Base-by-base conservation (phyloP, 1,284 basidiomycete species). In the Pyrrhoderma noxium region DNA sequence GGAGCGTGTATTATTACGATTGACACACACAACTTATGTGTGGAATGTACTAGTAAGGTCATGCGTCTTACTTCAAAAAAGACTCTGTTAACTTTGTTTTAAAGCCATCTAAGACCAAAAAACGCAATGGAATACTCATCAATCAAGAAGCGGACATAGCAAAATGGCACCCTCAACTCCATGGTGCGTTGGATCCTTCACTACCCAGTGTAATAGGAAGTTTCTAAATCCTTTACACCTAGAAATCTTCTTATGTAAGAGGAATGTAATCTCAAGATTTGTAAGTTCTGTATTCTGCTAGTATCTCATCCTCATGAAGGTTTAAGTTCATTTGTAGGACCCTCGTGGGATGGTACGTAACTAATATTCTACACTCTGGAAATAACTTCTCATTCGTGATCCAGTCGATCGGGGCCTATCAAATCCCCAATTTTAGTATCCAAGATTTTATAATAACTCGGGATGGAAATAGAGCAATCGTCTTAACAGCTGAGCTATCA, bases 21-120 rank as follows among this genome's bases (percentile, higher is more conserved):
- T 53, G 8, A 42, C 41, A 14, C 52, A 53, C 34, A 37, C 25
- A 13, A 53, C 44, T 19, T 53, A 38, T 25, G 21, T 53, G 2
- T 53, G 52, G 52, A 53, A 49, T 23, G 52, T 47, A 18, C 22
- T 53, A 36, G 52, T 53, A 19, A 1, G 23, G 16, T 18, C 8
- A 16, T 23, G 11, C 14, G 23, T 23, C 9, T 18, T 19, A 27
- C 3, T 41, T n/a, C 19, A 13, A 38, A n/a, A 14, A 5, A 22
- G 40, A 3, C 16, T 16, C 27, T 2, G 2, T 34, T 43, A 16
- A 31, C 27, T 22, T 13, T 42, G 13, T 36, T 2, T 25, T 23
- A 19, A 36, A 53, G 52, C 52, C 52, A 18, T 45, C 52, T 0
- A 34, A 13, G 2, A 19, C 40, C 16, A 31, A 40, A 21, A 38